Evolutionary conservation across 805 yeast genomes (phyloP), one percentile per base, ranked within the genome.

Genomic region (Wickerhamiella siamensis): DNA sequence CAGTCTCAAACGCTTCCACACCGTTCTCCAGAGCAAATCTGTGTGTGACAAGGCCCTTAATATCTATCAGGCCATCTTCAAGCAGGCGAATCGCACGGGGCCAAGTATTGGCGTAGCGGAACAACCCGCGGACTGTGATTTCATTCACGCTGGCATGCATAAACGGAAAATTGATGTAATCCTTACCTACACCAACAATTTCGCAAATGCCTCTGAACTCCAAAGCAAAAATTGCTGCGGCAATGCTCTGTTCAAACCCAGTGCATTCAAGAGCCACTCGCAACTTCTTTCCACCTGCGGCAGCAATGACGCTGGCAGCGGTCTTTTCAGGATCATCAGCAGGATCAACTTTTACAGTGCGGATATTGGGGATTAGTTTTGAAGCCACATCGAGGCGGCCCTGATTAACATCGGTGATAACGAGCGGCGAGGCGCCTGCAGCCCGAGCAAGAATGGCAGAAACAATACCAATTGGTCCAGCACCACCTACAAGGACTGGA

Each of bases 401-500:
- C 18, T 56, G 57, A 40, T 65, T 59, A 33, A 72, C 54, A 52
- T 72, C 77, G 4, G 75, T 68, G 48, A 72, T 69, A 16, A 64
- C 67, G 15, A 73, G 47, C 24, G 77, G 77, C 26, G 68, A 61
- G 4, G 74, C 74, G 19, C 78, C 78, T 2, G 69, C 62, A 12
- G 75, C 75, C 27, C 65, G 61, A 9, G 75, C 74, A 37, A 71
- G 53, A 3, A 66, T 47, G 38, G 74, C 63, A 20, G 72, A 56
- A 33, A 69, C 64, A 26, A 72, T 56, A 14, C 78, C 78, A 48
- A 73, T 73, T n/a, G 78, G 77, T 18, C 78, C 77, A 15, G 76
- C 75, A 40, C 79, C 79, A 33, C 69, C 63, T 40, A 73, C 60
- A 36, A 69, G 53, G 10, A 62, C 63, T 19, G 72, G 70, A 47